Percentiles rank a stretch among this genome's conserved stretches.
Conservation (phyloP, 768 basidiomycete genomes). For the Amanita phalloides region DNA sequence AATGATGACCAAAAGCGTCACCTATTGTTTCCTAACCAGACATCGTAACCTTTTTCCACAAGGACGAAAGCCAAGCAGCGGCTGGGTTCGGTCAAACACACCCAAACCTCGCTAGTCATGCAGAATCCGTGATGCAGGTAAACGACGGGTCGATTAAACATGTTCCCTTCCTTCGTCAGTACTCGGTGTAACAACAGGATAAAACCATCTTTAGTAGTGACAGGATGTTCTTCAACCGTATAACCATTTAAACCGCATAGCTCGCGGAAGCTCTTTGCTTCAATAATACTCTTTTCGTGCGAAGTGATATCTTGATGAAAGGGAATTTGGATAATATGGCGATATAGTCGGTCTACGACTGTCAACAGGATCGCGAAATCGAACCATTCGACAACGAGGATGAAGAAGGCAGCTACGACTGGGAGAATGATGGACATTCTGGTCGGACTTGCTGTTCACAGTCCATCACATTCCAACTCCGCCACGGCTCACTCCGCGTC, state of each 20-base stretch:
- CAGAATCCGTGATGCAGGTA: conserved; percentile 81
- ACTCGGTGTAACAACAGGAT: conserved; percentile 73
- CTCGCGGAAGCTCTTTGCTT: conserved; percentile 43
- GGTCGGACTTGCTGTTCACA: too few relatives aligned
- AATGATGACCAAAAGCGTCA: conserved; percentile 10
- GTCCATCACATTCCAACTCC: too few relatives aligned
- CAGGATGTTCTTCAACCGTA: conserved; percentile 69
- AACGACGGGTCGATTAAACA: conserved; percentile 52
- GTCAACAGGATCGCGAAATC: too few relatives aligned
- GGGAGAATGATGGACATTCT: too few relatives aligned
- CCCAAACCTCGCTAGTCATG: conserved; percentile 83
- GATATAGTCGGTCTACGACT: too few relatives aligned
- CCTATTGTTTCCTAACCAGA: conserved; percentile 80
- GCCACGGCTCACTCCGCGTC: too few relatives aligned
- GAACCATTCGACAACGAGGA: too few relatives aligned
- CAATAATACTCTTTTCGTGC: conserved; percentile 20
- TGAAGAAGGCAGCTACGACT: too few relatives aligned
- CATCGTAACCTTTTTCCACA: conserved; percentile 73
- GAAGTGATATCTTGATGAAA: too few relatives aligned
- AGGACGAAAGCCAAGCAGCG: conserved; percentile 71
- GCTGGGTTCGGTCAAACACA: conserved; percentile 60
- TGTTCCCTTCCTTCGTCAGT: conserved; percentile 45
- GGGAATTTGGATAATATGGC: too few relatives aligned
- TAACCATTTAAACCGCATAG: conserved; percentile 66
- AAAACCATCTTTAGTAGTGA: conserved; percentile 79